These are phyloP conservation scores for Metroxylon sagu DNA, from an alignment of 176 grass and related monocot genomes.

Conservation along the genomic window DNA sequence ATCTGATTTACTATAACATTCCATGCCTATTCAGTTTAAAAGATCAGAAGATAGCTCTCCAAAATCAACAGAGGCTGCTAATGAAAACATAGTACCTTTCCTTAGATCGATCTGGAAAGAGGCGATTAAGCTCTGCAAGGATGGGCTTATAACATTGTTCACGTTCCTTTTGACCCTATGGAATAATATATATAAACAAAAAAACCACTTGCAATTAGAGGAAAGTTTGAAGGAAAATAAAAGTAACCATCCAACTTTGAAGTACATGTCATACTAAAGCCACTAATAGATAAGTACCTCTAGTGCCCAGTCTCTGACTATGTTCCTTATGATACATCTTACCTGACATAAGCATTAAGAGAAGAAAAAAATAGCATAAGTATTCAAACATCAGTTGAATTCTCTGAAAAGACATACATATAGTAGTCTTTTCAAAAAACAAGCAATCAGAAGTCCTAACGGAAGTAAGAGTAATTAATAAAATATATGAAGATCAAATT, in stretches of 20 bases:
- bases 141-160: constrained; percentile 96
- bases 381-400: background rate
- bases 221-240: background rate
- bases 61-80: background rate
- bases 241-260: background rate
- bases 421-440: no score
- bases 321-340: constrained; percentile 94
- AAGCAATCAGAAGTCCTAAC: no score
- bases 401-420: no score
- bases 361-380: constrained; percentile 9
- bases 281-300: constrained; percentile 47
- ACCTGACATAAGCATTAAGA: constrained; percentile 47
- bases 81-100: constrained; percentile 36
- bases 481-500: no score
- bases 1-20: no score
- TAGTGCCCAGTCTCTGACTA: constrained; percentile 86
- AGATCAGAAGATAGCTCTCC: background rate
- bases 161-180: constrained; percentile 82
- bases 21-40: no score
- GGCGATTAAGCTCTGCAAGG: constrained; percentile 70
- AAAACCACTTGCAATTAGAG: background rate
- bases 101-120: constrained; percentile 60
- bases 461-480: no score
- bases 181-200: constrained; percentile 6
- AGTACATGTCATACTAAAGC: no score